Base-by-base conservation (phyloP, 345 rosid genomes). In the Alliaria petiolata region DNA sequence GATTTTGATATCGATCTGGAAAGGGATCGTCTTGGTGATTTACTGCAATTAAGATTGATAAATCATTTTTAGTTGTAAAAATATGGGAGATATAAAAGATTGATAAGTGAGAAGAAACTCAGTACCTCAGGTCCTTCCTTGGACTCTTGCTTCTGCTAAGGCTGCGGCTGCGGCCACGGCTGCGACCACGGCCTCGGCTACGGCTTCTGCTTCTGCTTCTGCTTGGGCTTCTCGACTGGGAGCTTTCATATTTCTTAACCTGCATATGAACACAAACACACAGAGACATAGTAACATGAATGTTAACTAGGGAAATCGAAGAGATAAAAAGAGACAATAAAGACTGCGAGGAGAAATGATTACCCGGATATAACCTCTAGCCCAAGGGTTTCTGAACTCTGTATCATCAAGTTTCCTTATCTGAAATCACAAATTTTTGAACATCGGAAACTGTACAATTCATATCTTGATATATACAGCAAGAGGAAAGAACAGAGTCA, bases 301-400 rank as follows among this genome's bases (percentile, higher is more conserved):
- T 22, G 25, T 22, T 30, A 44, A 31, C 44, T 31, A 31, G 20
- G 42, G 53, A 17, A 5, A 28, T 22, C 25, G 25, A 22, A 3
- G 25, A 40, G 15, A 17, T 9, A 59, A n/a, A 20, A 3, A 8
- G 3, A 70, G 33, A 39, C 12, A 17, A 17, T 7, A 7, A 30
- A 35, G 26, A 49, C 47, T 52, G 52, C n/a, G 25, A 17, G n/a
- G 25, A 65, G 47, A 52, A 50, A 55, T 19, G 0, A 53, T n/a
- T 76, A 87, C 93, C 93, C 87, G 81, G n/a, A 90, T 90, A 76
- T 78, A 90, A 64, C 79, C 78, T 80, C 85, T 86, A 31, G 93
- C 87, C 96, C 93, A 90, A 3, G 96, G 93, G 80, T 87, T 90
- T 83, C 81, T 86, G 79, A 90, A 90, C 80, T 87, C 93, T 3